Evolutionary conservation across 2,329 filamentous ascomycete species (phyloP), one percentile per base, ranked within the genome.

Genomic region (Colletotrichum chrysophilum): DNA sequence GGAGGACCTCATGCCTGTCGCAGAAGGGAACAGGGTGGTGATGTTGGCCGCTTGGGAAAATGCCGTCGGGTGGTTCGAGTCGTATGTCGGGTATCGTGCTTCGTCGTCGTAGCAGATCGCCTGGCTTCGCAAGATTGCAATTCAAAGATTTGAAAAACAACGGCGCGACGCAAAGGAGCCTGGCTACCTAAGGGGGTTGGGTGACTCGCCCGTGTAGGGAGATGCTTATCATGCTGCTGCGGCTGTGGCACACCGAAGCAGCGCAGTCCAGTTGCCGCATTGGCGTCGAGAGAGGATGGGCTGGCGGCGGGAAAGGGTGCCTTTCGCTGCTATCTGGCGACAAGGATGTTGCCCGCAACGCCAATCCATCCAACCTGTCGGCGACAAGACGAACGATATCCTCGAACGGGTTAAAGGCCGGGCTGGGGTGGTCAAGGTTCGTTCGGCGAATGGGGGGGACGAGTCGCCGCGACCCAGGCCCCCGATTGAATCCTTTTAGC

Each of bases 201-300:
- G 52, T 36, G 48, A 74, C 48, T 74, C 71, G 66, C 26, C 56
- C 52, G 18, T 48, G 60, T 32, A 66, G 34, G 61, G 60, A 62
- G 66, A 76, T 60, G 76, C 76, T 76, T 77, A 77, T 77, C 74
- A 73, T 72, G 73, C 71, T 68, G 58, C 56, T 52, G 43, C 43
- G 43, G 43, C 43, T 52, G 43, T 52, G 43, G 43, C 43, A 52
- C 60, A 65, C 48, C 62, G 61, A 64, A 28, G 61, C 61, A 38
- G 64, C 56, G 52, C 34, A 52, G 68, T 28, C 66, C 32, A 55
- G 32, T 62, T 43, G 48, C 70, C 32, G 69, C 76, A 70, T 77
- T 77, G 74, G 74, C 74, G 66, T 76, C 61, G 60, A 55, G 65
- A 70, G 68, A 70, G 68, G 55, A 68, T 36, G 66, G 58, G 64